These are phyloP conservation scores for Geotrichum europaeum DNA, from an alignment of 1,139 yeast species.

Conservation along the genomic window DNA sequence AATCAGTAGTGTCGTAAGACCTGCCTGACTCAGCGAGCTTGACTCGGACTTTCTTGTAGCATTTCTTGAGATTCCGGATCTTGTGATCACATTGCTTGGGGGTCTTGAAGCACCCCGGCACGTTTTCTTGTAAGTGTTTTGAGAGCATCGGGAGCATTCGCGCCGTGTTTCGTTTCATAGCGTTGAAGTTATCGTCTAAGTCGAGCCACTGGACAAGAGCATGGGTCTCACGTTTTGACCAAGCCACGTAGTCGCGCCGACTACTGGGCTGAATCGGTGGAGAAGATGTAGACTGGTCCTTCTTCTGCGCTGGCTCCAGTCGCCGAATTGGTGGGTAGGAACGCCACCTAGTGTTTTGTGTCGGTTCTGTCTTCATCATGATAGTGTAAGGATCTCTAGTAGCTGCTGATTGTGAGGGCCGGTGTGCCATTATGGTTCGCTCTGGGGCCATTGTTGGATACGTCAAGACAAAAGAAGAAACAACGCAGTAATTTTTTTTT, in stretches of 20 bases:
- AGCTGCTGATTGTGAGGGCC: background rate
- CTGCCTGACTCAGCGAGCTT: conserved; percentile 7
- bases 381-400: conserved; percentile 3
- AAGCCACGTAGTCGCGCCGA: conserved; percentile 18
- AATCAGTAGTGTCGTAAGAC: conserved; percentile 5
- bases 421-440: background rate
- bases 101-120: conserved; percentile 17
- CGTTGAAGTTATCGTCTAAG: conserved; percentile 14
- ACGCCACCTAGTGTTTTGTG: background rate
- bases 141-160: conserved; percentile 18
- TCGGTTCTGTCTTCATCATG: conserved; percentile 2
- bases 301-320: conserved; percentile 9
- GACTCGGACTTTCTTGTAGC: conserved; percentile 14
- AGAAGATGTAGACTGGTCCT: background rate
- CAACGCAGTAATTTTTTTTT: too few species aligned
- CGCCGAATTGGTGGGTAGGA: conserved; percentile 8
- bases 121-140: conserved; percentile 7
- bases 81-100: conserved; percentile 19
- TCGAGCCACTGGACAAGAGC: conserved; percentile 17
- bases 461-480: background rate
- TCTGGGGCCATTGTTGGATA: conserved; percentile 2
- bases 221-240: conserved; percentile 18
- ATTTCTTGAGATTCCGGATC: conserved; percentile 16
- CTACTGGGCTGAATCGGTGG: conserved; percentile 1
- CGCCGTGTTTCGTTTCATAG: conserved; percentile 16